Evolutionary conservation across 805 yeast genomes (phyloP).

Genomic region (Schwanniomyces sp.): DNA sequence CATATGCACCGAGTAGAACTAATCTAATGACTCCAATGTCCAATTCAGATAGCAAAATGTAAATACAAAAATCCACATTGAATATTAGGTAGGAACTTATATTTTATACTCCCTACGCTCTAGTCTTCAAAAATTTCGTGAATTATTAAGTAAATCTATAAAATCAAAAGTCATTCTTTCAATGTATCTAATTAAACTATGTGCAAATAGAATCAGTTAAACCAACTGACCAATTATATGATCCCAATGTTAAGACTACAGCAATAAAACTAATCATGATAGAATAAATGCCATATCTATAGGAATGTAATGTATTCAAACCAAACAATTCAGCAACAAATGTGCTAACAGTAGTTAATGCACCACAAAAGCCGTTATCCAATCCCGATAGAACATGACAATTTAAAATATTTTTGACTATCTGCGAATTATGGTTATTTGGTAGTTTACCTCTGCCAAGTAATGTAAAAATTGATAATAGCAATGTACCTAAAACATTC

Average conservation of each 20-base stretch:
- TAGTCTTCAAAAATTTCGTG: no score
- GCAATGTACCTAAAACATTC: slow-evolving; percentile 47
- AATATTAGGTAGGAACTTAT: no score
- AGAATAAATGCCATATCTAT: slow-evolving; percentile 52
- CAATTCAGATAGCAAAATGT: no score
- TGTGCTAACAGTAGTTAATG: slow-evolving; percentile 74
- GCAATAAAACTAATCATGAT: slow-evolving; percentile 48
- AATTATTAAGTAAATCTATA: no score
- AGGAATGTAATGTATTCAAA: slow-evolving; percentile 30
- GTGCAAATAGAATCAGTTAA: slow-evolving; percentile 24
- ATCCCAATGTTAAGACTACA: slow-evolving; percentile 63
- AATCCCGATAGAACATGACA: slow-evolving; percentile 58
- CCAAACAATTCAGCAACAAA: slow-evolving; percentile 64
- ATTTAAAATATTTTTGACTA: slow-evolving; percentile 30
- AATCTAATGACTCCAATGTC: no score
- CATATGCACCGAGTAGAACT: no score
- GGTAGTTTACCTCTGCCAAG: slow-evolving; percentile 43
- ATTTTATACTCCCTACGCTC: no score
- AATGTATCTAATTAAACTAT: background rate
- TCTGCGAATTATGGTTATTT: slow-evolving; percentile 11
- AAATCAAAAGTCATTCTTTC: no score
- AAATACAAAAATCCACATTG: no score
- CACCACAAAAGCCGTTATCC: slow-evolving; percentile 68
- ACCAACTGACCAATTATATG: slow-evolving; percentile 69
- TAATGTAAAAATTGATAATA: slow-evolving; percentile 46